Conservation (phyloP, 805 yeast species). For the Candida pseudoglaebosa region DNA sequence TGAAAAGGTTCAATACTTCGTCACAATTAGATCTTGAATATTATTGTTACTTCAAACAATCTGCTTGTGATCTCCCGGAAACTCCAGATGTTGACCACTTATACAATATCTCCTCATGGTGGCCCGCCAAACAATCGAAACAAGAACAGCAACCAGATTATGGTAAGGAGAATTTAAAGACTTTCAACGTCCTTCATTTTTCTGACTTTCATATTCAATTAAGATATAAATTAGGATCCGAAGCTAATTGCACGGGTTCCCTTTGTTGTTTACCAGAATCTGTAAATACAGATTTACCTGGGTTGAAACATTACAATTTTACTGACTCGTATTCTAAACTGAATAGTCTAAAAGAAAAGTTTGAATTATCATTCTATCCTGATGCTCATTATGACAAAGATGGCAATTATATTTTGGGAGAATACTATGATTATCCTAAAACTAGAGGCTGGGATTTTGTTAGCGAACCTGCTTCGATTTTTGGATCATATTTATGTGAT, state of each 20-base stretch:
- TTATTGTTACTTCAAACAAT: conserved; percentile 50
- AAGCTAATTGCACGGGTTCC: conserved; percentile 51
- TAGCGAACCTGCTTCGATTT: conserved; percentile 51
- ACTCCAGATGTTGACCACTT: conserved; percentile 44
- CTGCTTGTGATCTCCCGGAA: conserved; percentile 48
- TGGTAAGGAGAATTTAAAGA: conserved; percentile 16
- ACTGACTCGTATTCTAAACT: conserved; percentile 19
- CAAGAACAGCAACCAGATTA: not conserved
- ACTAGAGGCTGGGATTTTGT: conserved; percentile 16
- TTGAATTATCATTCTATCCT: conserved; percentile 13
- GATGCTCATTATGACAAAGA: conserved; percentile 25
- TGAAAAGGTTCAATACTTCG: conserved; percentile 32
- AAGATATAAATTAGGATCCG: conserved; percentile 51
- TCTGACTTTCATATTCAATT: conserved; percentile 64
- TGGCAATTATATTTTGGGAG: conserved; percentile 25
- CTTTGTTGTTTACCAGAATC: conserved; percentile 62
- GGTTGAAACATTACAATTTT: conserved; percentile 22
- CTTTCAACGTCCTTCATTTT: conserved; percentile 60
- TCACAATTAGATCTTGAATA: conserved; percentile 39
- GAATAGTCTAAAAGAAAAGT: not conserved
- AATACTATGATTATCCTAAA: conserved; percentile 28
- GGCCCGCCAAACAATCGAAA: conserved; percentile 32
- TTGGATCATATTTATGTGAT: conserved; percentile 63
- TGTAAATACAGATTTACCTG: conserved; percentile 27
- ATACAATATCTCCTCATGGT: conserved; percentile 25